Base-by-base conservation (phyloP, 1,139 yeast genomes). In the Pichia sp. region DNA sequence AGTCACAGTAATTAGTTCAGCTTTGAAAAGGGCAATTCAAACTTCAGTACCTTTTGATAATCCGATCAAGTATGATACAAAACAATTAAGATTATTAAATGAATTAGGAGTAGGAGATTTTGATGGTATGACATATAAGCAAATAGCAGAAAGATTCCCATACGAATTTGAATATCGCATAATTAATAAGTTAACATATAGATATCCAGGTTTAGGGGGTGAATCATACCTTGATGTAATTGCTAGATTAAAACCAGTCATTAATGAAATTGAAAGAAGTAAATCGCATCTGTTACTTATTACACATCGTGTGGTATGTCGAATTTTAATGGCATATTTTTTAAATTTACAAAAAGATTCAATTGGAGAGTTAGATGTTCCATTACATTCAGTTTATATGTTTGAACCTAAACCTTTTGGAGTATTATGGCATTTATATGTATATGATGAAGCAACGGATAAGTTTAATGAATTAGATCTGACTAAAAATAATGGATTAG, bases 181-280 rank as follows among this genome's bases (percentile, higher is more conserved):
- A 51, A 69, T 71, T 34, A 82, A 86, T 60, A 89, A 89, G 63
- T 70, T 89, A 54, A 69, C 80, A 22, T 89, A 88, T 62, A 69
- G 97, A 51, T 89, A 88, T 58, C 97, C 97, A 2, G 97, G 97
- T 10, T 85, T 87, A 40, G 96, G 96, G n/a, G 97, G 97, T 26
- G 97, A 89, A 63, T 84, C 95, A 0, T 89, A 89, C 54, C 66
- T 89, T 53, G 98, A 91, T 63, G 98, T 89, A 5, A 82, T 91
- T 55, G 86, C 89, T 49, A 72, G 98, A 47, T 69, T 91, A 46
- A 71, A 95, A 45, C 95, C 97, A 1, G 76, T 91, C 29, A 89
- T 91, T 49, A 88, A 89, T 11, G 98, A 91, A 60, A 73, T 91
- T 38, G 98, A 91, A 63, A 72, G 97, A 52, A 85, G 94, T 44